phyloP scores from a whole-genome alignment of 768 basidiomycete genomes.

The Leccinum disarticulatum region DNA sequence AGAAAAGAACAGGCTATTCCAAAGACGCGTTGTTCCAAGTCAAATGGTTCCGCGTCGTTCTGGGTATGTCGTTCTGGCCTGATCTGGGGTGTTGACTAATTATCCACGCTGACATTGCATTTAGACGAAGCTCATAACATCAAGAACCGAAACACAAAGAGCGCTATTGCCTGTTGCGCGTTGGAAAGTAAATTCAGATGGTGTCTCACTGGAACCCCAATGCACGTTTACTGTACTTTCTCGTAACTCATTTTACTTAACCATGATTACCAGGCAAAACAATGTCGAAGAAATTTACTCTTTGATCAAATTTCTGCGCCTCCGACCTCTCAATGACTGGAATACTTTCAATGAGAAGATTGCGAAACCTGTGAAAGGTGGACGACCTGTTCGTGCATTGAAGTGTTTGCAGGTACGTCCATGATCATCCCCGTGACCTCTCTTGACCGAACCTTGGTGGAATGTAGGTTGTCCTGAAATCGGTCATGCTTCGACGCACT shows the following conservation, averaged over 20 bases:
- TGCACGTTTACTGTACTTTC: constrained; percentile 39
- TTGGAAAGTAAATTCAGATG: constrained; percentile 80
- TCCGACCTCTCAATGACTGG: constrained; percentile 81
- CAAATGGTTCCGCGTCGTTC: constrained; percentile 82
- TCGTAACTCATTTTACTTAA: constrained; percentile 1
- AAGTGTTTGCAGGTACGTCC: constrained; percentile 72
- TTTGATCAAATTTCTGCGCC: constrained; percentile 82
- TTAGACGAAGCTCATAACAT: constrained; percentile 95
- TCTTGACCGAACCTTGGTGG: not conserved
- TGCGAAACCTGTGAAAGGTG: constrained; percentile 74
- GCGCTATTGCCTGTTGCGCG: constrained; percentile 74
- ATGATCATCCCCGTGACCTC: not conserved
- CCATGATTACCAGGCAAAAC: constrained; percentile 63
- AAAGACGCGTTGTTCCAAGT: constrained; percentile 72
- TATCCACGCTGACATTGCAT: not conserved
- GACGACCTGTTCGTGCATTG: constrained; percentile 64
- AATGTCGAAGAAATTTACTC: constrained; percentile 87
- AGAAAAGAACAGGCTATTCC: constrained; percentile 44
- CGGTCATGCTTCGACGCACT: constrained; percentile 85
- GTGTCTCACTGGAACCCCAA: constrained; percentile 85
- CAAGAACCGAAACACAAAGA: constrained; percentile 81
- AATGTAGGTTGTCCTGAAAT: constrained; percentile 71
- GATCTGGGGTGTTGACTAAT: no score
- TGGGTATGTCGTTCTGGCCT: constrained; percentile 50
- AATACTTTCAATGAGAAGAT: constrained; percentile 77